A percentile compares a stretch with the other conserved stretches of the same genome.
These are phyloP conservation scores for Fraxinus anomala DNA, from an alignment of 257 asterid genomes.

Conservation along the genomic window DNA sequence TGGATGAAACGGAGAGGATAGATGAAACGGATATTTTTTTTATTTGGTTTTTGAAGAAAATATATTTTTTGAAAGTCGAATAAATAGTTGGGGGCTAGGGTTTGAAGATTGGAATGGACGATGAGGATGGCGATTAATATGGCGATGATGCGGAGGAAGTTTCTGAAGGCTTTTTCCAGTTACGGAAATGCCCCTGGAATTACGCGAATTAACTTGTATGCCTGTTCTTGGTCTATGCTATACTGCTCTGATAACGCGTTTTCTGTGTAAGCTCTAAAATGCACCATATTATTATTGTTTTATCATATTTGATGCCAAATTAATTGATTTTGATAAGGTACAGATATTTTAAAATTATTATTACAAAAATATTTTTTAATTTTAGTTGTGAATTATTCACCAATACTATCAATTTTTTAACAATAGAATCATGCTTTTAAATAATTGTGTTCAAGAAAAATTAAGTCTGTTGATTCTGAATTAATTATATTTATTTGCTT, in stretches of 20 bases:
- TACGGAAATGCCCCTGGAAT: slow-evolving; percentile 3
- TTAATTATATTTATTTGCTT: too few species aligned
- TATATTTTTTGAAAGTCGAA: slow-evolving; percentile 24
- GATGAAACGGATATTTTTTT: slow-evolving; percentile 5
- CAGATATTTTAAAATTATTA: too few species aligned
- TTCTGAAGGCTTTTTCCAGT: not conserved
- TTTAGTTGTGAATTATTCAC: too few species aligned
- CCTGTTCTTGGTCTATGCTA: not conserved
- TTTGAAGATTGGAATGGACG: slow-evolving; percentile 37
- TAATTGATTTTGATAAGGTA: too few species aligned
- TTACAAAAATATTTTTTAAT: too few species aligned
- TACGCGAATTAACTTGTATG: not conserved
- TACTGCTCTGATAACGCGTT: not conserved
- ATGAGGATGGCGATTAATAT: slow-evolving; percentile 31
- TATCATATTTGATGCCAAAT: too few species aligned
- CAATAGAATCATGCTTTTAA: too few species aligned
- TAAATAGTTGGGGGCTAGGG: slow-evolving; percentile 46
- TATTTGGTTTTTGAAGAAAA: not conserved
- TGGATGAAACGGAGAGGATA: slow-evolving; percentile 20
- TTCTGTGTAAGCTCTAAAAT: too few species aligned
- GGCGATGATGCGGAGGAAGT: not conserved
- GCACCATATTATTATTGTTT: too few species aligned
- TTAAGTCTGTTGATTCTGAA: too few species aligned
- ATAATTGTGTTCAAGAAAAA: too few species aligned
- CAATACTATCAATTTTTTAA: too few species aligned